Percentiles rank a stretch among this genome's conserved stretches.
phyloP scores from a whole-genome alignment of 2,329 filamentous ascomycete genomes.

The Fusarium bulbicola region DNA sequence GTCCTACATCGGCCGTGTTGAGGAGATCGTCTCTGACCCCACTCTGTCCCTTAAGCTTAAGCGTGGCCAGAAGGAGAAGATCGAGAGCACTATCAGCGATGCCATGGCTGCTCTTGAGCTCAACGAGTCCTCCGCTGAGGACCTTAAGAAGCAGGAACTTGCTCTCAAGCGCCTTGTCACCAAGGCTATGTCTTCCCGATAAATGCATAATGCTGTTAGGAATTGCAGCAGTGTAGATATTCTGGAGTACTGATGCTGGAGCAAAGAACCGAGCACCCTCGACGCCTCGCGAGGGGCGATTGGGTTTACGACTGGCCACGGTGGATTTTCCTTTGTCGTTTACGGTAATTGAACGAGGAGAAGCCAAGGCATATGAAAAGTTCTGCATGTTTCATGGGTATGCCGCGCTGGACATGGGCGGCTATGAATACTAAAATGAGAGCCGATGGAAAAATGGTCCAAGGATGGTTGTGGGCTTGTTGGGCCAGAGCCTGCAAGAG shows the following conservation, averaged over 20 bases:
- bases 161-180: conserved; percentile 97
- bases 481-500: conserved; percentile 37
- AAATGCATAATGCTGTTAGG: conserved; percentile 52
- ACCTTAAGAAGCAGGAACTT: conserved; percentile 99
- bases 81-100: conserved; percentile 94
- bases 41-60: conserved; percentile 96
- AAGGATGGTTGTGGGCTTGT: conserved; percentile 34
- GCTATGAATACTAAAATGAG: conserved; percentile 43
- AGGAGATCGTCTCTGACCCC: conserved; percentile 98
- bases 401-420: conserved; percentile 36
- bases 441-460: conserved; percentile 36
- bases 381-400: conserved; percentile 47
- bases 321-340: conserved; percentile 43
- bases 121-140: conserved; percentile 88
- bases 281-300: conserved; percentile 27
- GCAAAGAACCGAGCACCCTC: conserved; percentile 29
- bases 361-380: conserved; percentile 49
- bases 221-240: conserved; percentile 32
- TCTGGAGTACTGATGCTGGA: conserved; percentile 26
- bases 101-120: conserved; percentile 98
- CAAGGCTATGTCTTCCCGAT: conserved; percentile 96
- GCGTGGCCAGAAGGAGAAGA: conserved; percentile 99
- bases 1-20: conserved; percentile 97
- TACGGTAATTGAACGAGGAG: conserved; percentile 46
- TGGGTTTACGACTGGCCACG: conserved; percentile 29